phyloP scores from a whole-genome alignment of 2,329 filamentous ascomycete genomes.

The Hypoxylon sp. region DNA sequence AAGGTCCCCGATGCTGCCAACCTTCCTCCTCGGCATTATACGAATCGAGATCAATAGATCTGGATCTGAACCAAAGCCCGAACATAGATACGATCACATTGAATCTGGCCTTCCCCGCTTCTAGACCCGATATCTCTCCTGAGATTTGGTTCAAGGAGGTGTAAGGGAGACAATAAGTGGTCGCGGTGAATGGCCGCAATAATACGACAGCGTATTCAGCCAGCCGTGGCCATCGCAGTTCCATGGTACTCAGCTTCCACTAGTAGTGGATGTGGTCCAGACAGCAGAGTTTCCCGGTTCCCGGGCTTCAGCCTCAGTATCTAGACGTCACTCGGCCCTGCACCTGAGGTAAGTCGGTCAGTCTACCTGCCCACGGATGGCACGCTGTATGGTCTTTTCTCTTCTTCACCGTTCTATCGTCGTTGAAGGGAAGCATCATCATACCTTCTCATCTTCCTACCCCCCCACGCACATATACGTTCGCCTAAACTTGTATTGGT shows the following conservation, averaged over 20 bases:
- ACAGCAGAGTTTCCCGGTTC: constrained; percentile 12
- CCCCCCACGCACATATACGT: neutral
- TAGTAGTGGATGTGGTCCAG: constrained; percentile 17
- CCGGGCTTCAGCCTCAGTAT: constrained; percentile 33
- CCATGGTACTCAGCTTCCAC: constrained; percentile 5
- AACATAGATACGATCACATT: constrained; percentile 4
- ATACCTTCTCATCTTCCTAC: constrained; percentile 1
- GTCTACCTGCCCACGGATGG: neutral
- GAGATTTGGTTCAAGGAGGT: constrained; percentile 5
- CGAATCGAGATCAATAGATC: constrained; percentile 7
- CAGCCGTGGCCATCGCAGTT: constrained; percentile 2
- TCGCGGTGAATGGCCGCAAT: constrained; percentile 1
- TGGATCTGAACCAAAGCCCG: constrained; percentile 16
- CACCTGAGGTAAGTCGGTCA: neutral
- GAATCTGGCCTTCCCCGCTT: constrained; percentile 25
- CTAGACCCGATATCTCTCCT: constrained; percentile 6
- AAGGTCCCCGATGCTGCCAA: constrained; percentile 7
- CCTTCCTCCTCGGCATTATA: constrained; percentile 9
- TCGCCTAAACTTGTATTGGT: constrained; percentile 7
- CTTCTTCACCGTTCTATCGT: constrained; percentile 6
- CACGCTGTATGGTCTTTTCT: neutral
- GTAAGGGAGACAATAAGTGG: constrained; percentile 12
- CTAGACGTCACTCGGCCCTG: neutral
- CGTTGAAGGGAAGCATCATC: constrained; percentile 8
- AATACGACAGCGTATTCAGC: constrained; percentile 25